These are phyloP conservation scores for Kitagawia praeruptora DNA, from an alignment of 129 eudicot genomes.

Conservation along the genomic window DNA sequence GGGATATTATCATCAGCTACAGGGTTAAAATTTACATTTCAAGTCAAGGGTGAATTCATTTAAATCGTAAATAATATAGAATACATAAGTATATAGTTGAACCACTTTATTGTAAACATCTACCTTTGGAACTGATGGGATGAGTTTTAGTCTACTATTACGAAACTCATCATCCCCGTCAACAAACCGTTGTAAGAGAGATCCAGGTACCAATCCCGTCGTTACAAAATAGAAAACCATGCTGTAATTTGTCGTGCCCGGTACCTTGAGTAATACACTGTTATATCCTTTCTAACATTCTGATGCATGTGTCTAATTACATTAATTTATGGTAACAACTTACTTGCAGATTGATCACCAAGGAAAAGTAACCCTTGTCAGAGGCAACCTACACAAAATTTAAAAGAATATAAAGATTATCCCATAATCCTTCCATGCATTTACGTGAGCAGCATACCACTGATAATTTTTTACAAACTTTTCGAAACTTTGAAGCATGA, in stretches of 20 bases:
- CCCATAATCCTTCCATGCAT: neutral
- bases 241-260: conserved; percentile 93
- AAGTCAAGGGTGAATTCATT: neutral
- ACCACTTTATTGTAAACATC: neutral
- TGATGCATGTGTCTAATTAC: conserved; percentile 7
- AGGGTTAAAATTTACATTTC: neutral
- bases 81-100: neutral
- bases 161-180: conserved; percentile 99
- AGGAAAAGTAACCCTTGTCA: conserved; percentile 75
- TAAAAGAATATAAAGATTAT: neutral
- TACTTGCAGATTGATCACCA: conserved; percentile 85
- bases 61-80: neutral
- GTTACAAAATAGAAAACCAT: conserved; percentile 89
- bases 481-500: neutral
- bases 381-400: conserved; percentile 65
- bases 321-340: conserved; percentile 23
- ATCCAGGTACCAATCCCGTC: conserved; percentile 62
- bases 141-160: conserved; percentile 86
- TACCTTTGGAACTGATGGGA: conserved; percentile 95
- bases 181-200: conserved; percentile 87
- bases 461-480: neutral
- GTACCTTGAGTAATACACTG: conserved; percentile 47
- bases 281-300: conserved; percentile 8
- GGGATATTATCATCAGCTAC: neutral
- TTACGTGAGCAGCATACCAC: neutral